Evolutionary conservation across 306 rosid species (phyloP).

Genomic region (Malus orientalis): DNA sequence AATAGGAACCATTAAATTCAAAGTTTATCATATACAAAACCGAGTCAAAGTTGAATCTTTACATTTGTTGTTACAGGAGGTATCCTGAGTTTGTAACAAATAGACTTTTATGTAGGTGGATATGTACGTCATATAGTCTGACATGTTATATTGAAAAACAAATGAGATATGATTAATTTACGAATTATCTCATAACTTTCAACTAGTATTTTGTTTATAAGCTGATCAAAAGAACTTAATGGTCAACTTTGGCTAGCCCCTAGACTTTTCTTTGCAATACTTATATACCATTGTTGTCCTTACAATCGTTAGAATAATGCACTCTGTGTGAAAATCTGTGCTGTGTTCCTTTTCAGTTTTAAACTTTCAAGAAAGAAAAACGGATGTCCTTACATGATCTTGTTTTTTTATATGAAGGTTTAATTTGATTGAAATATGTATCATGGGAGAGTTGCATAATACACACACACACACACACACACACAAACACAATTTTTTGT

Average conservation of each 20-base stretch:
- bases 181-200: too few relatives aligned
- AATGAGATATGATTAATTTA: too few relatives aligned
- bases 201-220: background rate
- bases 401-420: background rate
- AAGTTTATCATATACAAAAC: background rate
- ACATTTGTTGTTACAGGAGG: too few relatives aligned
- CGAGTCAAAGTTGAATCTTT: background rate
- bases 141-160: too few relatives aligned
- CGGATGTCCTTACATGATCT: background rate
- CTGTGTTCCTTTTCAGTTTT: background rate
- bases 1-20: background rate
- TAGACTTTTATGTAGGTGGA: background rate
- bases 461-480: too few relatives aligned
- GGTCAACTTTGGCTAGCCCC: background rate
- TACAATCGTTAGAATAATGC: background rate
- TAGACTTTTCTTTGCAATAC: background rate
- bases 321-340: too few relatives aligned
- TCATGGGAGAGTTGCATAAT: too few relatives aligned
- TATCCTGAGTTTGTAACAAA: background rate
- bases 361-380: background rate
- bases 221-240: background rate
- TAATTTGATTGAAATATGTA: too few relatives aligned
- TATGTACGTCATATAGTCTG: background rate
- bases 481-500: background rate
- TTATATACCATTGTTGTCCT: too few relatives aligned